Base-by-base conservation (phyloP, 140 eudicot species). In the Artemisia princeps region DNA sequence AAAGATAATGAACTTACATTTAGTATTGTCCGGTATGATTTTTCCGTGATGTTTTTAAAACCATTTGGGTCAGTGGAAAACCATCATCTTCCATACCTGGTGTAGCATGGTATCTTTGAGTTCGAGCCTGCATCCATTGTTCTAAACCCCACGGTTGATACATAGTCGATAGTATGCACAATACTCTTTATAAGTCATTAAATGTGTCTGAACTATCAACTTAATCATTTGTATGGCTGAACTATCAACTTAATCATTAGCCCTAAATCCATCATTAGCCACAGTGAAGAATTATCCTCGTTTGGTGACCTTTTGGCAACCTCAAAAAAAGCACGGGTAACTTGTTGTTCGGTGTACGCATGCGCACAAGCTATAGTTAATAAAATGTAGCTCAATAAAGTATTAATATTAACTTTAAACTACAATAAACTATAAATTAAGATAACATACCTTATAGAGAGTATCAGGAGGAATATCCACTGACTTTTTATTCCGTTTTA, bases 311-410 rank as follows among this genome's bases (percentile, higher is more conserved):
- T 49, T 75, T 76, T 69, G 60, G 67, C 67, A 19, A 83, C 86
- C 61, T 90, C 94, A 3, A 76, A 22, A 40, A 63, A 84, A 61
- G 88, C 97, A 56, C 58, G 72, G n/a, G 54, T 44, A 67, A 81
- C 78, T 64, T 86, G 85, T 66, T 90, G 85, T 70, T 73, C 71
- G 55, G 86, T 58, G 73, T 79, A 90, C 95, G 94, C 88, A 87
- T 80, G 7, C 65, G 63, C 66, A 74, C 58, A 73, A 87, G 87
- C 97, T 90, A 53, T 72, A 53, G 1, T 64, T 51, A 58, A 45
- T 52, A 11, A 61, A 59, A 59, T 2, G 61, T 22, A 54, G 22
- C 22, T 52, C 62, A n/a, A 33, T 56, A 62, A 33, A 30, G 7
- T 30, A 30, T 30, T 5, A 30, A 22, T 30, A 1, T 28, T 2